Evolutionary conservation across 352 stramenopile species (phyloP).

Genomic region (Globisporangium middletonii): DNA sequence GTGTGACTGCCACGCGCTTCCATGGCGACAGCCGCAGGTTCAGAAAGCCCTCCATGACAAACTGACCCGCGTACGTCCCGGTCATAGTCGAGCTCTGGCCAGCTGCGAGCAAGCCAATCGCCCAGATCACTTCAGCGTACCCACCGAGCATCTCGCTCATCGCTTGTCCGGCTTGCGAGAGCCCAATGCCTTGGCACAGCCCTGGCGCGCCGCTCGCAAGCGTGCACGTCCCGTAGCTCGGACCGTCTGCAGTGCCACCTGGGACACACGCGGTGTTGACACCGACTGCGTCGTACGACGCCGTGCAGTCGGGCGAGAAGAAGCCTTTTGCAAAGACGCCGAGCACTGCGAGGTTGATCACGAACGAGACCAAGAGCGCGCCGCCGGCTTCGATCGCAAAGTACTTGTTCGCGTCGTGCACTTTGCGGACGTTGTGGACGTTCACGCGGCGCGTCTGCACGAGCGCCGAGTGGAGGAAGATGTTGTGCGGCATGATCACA

Average conservation of each 20-base stretch:
- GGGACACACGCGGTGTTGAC: conserved; percentile 75
- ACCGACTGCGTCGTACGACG: conserved; percentile 36
- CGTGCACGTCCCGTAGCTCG: conserved; percentile 45
- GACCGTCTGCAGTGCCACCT: conserved; percentile 32
- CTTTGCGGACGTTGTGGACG: conserved; percentile 45
- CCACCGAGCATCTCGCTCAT: conserved; percentile 77
- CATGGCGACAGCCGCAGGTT: conserved; percentile 82
- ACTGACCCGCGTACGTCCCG: conserved; percentile 95
- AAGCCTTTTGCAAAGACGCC: conserved; percentile 93
- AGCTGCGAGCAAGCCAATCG: conserved; percentile 90
- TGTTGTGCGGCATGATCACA: conserved; percentile 94
- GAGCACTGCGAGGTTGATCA: conserved; percentile 93
- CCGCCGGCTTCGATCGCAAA: conserved; percentile 91
- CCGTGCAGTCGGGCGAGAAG: conserved; percentile 72
- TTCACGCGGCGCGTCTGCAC: conserved; percentile 63
- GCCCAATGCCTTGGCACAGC: conserved; percentile 84
- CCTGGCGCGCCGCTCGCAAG: conserved; percentile 52
- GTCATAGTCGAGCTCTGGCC: conserved; percentile 96
- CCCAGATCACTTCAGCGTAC: conserved; percentile 89
- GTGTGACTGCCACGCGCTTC: conserved; percentile 81
- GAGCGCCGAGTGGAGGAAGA: conserved; percentile 90
- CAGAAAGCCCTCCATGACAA: conserved; percentile 97
- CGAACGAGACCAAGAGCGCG: conserved; percentile 91
- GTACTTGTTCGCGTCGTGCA: conserved; percentile 90
- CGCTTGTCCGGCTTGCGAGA: conserved; percentile 78